Evolutionary conservation across 768 basidiomycete species (phyloP), one percentile per base, ranked within the genome.

Genomic region (Sporobolomyces roseus): DNA sequence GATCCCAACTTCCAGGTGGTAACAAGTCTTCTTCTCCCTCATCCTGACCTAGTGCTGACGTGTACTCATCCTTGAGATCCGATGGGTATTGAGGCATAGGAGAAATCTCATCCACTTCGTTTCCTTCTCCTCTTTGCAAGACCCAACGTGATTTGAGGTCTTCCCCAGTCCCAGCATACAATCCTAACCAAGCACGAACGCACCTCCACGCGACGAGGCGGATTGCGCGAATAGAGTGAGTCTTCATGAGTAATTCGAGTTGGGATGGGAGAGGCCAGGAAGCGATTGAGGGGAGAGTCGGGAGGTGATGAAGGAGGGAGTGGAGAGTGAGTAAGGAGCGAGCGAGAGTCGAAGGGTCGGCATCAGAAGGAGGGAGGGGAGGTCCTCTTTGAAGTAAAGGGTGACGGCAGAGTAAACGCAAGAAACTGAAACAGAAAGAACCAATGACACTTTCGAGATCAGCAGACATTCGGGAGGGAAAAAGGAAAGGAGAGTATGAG

Each of bases 41-140:
- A 23, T 85, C 84, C 86, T 92, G 88, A 8, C 87, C 84, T 55
- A 83, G 84, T 73, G 90, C 88, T 52, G 86, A 76, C 0, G 88
- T 84, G 78, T 91, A 90, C 75, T 89, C 89, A 14, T 85, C n/a
- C 83, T 29, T 91, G 87, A 10, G 90, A 86, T 13, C 96, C 80
- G 29, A 87, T 80, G 17, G 84, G 83, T 87, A 93, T 76, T 3
- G 86, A 87, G 1, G 89, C 86, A 21, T 81, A 76, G 65, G 78
- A 77, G 75, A 41, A 63, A 65, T 43, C 46, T 60, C 23, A 32
- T 33, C 64, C 23, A 51, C 27, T 36, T 49, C 23, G 45, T 46
- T 21, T 46, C 21, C 21, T 23, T 46, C 45, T 23, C 23, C 21
- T 46, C 45, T 10, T 70, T 72, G 49, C 53, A 56, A 66, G 41